Evolutionary conservation across 1,284 basidiomycete genomes (phyloP).

Genomic region (Cutaneotrichosporon sp.): DNA sequence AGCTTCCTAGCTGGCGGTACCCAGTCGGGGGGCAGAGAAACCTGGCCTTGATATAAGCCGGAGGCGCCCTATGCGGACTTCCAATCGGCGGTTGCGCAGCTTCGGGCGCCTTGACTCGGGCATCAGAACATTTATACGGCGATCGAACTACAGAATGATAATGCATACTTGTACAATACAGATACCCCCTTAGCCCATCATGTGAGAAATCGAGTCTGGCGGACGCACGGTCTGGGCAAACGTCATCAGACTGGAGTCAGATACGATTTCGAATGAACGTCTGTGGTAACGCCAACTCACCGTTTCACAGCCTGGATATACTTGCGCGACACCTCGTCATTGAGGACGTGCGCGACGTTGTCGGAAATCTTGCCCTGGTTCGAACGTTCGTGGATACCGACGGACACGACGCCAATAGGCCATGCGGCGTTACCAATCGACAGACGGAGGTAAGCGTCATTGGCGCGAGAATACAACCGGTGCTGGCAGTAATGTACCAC

Average conservation of each 20-base stretch:
- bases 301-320: constrained; percentile 98
- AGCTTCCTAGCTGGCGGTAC: constrained; percentile 30
- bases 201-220: constrained; percentile 79
- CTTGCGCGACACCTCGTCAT: constrained; percentile 97
- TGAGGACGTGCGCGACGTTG: constrained; percentile 95
- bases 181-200: constrained; percentile 92
- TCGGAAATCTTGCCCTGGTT: constrained; percentile 96
- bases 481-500: constrained; percentile 96
- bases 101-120: constrained; percentile 43
- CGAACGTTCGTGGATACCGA: constrained; percentile 96
- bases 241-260: constrained; percentile 66
- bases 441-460: constrained; percentile 92
- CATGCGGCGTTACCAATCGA: constrained; percentile 98
- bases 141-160: no score
- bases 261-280: background rate
- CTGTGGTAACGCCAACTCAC: constrained; percentile 50
- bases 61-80: constrained; percentile 24
- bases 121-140: constrained; percentile 30
- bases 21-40: constrained; percentile 30
- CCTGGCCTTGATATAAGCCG: constrained; percentile 46
- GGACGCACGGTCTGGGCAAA: constrained; percentile 94
- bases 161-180: constrained; percentile 14
- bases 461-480: constrained; percentile 88
- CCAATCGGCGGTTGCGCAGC: constrained; percentile 24
- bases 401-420: constrained; percentile 99